Base-by-base conservation (phyloP, 306 rosid genomes). In the Rosa lucieae region DNA sequence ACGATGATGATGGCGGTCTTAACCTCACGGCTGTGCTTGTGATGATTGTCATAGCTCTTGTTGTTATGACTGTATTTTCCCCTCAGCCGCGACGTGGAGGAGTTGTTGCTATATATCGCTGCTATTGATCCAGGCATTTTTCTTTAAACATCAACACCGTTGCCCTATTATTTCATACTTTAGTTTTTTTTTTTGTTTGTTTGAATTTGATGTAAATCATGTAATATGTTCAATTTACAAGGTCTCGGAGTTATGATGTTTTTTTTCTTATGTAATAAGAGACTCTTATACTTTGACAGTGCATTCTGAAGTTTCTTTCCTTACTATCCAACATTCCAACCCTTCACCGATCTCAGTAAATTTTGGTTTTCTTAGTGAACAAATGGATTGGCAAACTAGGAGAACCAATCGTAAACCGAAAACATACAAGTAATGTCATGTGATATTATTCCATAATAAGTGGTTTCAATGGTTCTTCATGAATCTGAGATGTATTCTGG, bases 1-100 rank as follows among this genome's bases (percentile, higher is more conserved):
- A 37, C 0, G 87, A 80, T 0, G 85, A 77, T 0, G 82, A 44
- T 0, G 82, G 73, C 0, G 82, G 85, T 26, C 1, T 69, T 10
- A 44, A 39, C 76, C 70, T 81, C 67, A 3, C 81, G 3, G 10
- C 56, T 6, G 4, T 78, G 58, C 78, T 85, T n/a, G 21, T 85
- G 23, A 81, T 78, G 76, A 8, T 81, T 40, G 80, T 85, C 46
- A 0, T 85, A 10, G 85, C 78, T 62, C 83, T 78, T 69, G 6
- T 56, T 6, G 12, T 85, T 6, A 44, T 81, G 73, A 56, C 75
- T 3, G 35, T 84, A 17, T 84, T 78, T 20, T 6, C 7, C 17
- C 78, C 81, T 10, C 81, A 40, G 11, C 79, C 53, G 11, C 87
- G 58, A 0, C 79, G 52, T 6, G n/a, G 61, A 0, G 42, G 42